Base-by-base conservation (phyloP, 2,329 filamentous ascomycete genomes). In the Aaosphaeria arxii region DNA sequence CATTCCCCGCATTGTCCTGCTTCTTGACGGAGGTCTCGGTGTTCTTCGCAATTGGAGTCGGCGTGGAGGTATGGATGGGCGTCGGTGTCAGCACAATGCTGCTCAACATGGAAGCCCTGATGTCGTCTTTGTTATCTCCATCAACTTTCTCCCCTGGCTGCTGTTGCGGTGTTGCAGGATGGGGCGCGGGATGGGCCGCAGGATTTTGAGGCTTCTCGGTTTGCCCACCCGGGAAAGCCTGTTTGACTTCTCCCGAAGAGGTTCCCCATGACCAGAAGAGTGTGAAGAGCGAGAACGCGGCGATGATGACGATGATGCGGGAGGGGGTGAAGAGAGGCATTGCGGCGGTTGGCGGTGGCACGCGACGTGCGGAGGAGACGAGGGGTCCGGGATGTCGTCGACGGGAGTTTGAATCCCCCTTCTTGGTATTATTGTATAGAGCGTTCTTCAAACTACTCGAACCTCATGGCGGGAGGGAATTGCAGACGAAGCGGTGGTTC, bases 291-390 rank as follows among this genome's bases (percentile, higher is more conserved):
- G 61, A 59, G 41, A 65, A 51, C 36, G 57, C 52, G 36, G 63
- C 43, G 28, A 65, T 45, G 24, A 61, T 41, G 41, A 63, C 49
- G 54, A 58, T 56, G 50, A 67, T 49, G 50, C 65, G 64, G 29
- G 64, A 65, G 40, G 62, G 64, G 28, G 63, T 67, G 42, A 69
- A 31, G 46, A 57, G 49, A 41, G 65, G 64, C 65, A 67, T 67
- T 5, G 49, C 41, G 55, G 54, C 48, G 46, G 45, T 30, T 28
- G 41, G 11, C 33, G 13, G 42, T 31, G 13, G 38, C 30, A 41
- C 30, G 30, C 36, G 6, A 38, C 7, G 6, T 28, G 7, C 43
- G 24, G 38, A 42, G 31, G 7, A 9, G 33, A 36, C 17, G 17
- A 24, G 17, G 17, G 17, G 17, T 24, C 17, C 17, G 17, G 17